phyloP scores from a whole-genome alignment of 495 filamentous ascomycete species.

The Ramalina peruviana region DNA sequence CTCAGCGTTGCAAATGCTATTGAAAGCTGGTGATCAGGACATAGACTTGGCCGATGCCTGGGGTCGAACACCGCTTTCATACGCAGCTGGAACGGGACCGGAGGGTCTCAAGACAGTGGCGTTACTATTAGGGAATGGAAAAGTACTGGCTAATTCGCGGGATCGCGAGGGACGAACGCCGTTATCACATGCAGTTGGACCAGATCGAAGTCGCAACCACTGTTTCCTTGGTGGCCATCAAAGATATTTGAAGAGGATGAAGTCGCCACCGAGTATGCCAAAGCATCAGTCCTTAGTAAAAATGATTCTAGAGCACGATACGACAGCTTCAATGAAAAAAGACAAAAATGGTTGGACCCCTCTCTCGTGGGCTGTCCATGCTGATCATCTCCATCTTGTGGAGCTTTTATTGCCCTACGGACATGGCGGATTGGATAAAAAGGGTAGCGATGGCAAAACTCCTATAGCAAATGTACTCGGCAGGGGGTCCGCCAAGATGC shows the following conservation, averaged over 20 bases:
- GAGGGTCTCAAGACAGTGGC: neutral
- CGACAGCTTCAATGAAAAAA: neutral
- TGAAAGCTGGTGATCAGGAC: neutral
- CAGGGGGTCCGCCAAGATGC: too few species aligned
- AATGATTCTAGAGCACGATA: neutral
- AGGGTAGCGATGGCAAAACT: neutral
- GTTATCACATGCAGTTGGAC: neutral
- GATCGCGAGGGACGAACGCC: conserved; percentile 3
- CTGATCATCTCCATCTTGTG: conserved; percentile 9
- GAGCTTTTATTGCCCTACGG: conserved; percentile 1
- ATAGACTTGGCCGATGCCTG: neutral
- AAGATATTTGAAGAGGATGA: too few species aligned
- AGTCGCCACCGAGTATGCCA: too few species aligned
- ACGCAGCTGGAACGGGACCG: neutral
- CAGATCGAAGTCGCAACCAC: too few species aligned
- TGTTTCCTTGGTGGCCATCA: neutral
- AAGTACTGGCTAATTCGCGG: neutral
- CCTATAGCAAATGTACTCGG: too few species aligned
- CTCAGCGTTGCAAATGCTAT: neutral
- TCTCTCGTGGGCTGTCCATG: conserved; percentile 9
- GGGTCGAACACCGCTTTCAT: neutral
- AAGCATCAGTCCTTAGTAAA: conserved; percentile 3
- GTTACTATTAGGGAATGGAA: neutral
- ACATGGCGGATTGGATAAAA: neutral
- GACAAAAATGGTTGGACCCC: conserved; percentile 11